phyloP scores from a whole-genome alignment of 495 filamentous ascomycete species.

The Hypoxylon fragiforme region DNA sequence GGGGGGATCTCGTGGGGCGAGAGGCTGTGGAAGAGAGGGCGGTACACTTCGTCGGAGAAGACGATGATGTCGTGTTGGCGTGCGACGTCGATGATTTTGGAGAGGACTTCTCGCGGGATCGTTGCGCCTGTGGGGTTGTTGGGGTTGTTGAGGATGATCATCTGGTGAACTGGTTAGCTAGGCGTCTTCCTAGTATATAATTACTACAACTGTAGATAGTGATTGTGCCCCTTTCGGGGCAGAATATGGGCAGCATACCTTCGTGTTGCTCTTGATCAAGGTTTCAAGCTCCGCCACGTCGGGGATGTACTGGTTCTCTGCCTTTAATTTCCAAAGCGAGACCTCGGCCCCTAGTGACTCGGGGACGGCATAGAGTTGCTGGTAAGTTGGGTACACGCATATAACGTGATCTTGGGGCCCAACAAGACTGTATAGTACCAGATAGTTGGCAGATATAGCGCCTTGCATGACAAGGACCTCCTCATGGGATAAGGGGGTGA shows the following conservation, averaged over 20 bases:
- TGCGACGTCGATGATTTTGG: slow-evolving; percentile 67
- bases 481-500: slow-evolving; percentile 50
- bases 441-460: slow-evolving; percentile 82
- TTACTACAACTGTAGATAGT: no score
- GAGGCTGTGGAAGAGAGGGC: slow-evolving; percentile 77
- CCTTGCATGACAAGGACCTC: slow-evolving; percentile 79
- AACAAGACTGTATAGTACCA: slow-evolving; percentile 73
- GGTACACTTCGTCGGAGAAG: slow-evolving; percentile 83
- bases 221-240: no score
- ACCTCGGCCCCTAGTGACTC: slow-evolving; percentile 79
- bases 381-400: slow-evolving; percentile 88
- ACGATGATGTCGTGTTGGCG: slow-evolving; percentile 64
- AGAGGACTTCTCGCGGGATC: slow-evolving; percentile 61
- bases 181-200: no score
- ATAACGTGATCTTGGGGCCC: slow-evolving; percentile 86
- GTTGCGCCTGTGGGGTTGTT: slow-evolving; percentile 86
- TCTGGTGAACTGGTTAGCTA: slow-evolving; percentile 22
- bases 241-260: slow-evolving; percentile 45
- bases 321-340: slow-evolving; percentile 73
- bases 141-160: slow-evolving; percentile 71
- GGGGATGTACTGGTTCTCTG: slow-evolving; percentile 66
- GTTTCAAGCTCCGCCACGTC: slow-evolving; percentile 67
- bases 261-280: slow-evolving; percentile 75
- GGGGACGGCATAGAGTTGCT: slow-evolving; percentile 81
- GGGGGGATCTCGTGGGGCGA: slow-evolving; percentile 62